Conservation (phyloP, 768 basidiomycete species). For the Gymnopilus junonius region DNA sequence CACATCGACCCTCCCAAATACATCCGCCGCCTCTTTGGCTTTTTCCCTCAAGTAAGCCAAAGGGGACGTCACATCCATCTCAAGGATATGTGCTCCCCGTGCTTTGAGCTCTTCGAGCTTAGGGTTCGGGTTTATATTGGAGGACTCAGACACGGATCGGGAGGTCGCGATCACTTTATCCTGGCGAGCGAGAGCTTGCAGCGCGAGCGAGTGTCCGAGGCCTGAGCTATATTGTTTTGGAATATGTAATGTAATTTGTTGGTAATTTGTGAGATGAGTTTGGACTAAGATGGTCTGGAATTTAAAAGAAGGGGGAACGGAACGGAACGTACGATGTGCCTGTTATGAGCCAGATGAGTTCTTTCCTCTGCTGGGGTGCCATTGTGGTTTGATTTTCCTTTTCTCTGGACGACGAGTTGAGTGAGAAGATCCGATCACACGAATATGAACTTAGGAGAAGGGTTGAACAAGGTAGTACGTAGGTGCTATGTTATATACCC, state of each 20-base stretch:
- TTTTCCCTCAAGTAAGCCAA: conserved; percentile 35
- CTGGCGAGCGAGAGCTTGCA: conserved; percentile 41
- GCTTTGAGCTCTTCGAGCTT: conserved; percentile 40
- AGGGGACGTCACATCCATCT: conserved; percentile 39
- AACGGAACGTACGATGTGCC: neutral
- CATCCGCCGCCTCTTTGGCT: conserved; percentile 38
- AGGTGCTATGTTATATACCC: too few species aligned
- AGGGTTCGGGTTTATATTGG: conserved; percentile 41
- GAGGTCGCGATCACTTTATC: neutral
- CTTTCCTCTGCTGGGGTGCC: neutral
- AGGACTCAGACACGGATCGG: conserved; percentile 50
- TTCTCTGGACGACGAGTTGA: too few species aligned
- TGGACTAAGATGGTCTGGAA: too few species aligned
- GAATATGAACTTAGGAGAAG: too few species aligned
- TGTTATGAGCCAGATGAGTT: neutral
- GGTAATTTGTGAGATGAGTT: neutral
- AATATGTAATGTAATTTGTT: too few species aligned
- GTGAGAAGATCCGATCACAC: too few species aligned
- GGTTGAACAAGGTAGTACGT: too few species aligned
- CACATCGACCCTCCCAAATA: conserved; percentile 49
- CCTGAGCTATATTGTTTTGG: too few species aligned
- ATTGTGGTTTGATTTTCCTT: too few species aligned
- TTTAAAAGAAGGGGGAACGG: neutral
- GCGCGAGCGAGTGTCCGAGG: conserved; percentile 42
- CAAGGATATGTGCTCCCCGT: conserved; percentile 41